Conservation (phyloP, 2,329 filamentous ascomycete genomes). For the Cladophialophora exuberans region DNA sequence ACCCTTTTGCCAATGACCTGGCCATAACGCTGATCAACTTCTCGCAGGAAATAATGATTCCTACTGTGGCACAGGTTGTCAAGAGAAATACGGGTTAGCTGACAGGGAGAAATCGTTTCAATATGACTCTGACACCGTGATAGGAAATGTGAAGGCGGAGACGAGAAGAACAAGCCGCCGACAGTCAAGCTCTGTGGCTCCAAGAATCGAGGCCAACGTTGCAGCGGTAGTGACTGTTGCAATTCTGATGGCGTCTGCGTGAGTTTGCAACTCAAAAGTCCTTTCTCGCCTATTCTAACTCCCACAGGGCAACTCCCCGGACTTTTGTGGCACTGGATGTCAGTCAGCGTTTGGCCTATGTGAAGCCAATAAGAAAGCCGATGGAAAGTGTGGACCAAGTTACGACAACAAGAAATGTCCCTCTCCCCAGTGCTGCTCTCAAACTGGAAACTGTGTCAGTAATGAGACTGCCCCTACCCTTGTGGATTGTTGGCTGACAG, state of each 20-base stretch:
- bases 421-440: constrained; percentile 25
- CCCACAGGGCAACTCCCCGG: background rate
- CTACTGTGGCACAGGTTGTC: constrained; percentile 33
- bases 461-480: background rate
- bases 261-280: background rate
- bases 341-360: background rate
- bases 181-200: constrained; percentile 13
- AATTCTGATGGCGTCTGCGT: constrained; percentile 3
- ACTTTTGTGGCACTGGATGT: constrained; percentile 1
- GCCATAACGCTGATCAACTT: background rate
- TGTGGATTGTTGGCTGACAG: constrained; percentile 8
- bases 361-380: background rate
- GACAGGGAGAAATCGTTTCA: background rate
- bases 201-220: background rate
- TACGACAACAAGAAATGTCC: constrained; percentile 9
- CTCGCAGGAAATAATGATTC: constrained; percentile 21
- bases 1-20: background rate
- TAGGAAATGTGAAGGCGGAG: constrained; percentile 14
- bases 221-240: constrained; percentile 15
- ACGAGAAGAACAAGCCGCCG: background rate
- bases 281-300: background rate
- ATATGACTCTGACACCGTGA: background rate
- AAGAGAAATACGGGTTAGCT: constrained; percentile 27
- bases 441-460: constrained; percentile 29
- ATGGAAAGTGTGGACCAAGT: constrained; percentile 6